Conservation (phyloP, 441 rosid species). For the Euphorbia celastroides region DNA sequence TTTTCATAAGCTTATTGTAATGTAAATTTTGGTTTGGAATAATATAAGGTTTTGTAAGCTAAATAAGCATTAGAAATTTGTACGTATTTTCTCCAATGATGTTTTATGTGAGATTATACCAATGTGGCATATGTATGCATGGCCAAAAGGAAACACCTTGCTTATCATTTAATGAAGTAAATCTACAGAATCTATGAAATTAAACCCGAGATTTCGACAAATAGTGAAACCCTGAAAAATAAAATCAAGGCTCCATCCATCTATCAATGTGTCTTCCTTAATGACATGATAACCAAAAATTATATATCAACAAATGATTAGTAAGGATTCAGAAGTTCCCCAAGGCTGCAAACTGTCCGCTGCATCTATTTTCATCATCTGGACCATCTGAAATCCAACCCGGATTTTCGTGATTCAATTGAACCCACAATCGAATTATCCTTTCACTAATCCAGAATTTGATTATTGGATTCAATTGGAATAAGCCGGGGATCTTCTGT, state of each 20-base stretch:
- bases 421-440: conserved; percentile 17
- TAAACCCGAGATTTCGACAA: conserved; percentile 45
- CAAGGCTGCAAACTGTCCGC: conserved; percentile 19
- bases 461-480: conserved; percentile 17
- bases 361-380: conserved; percentile 21
- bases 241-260: conserved; percentile 5
- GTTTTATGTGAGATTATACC: no score
- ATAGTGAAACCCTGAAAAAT: conserved; percentile 45
- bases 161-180: conserved; percentile 11
- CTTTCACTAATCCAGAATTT: conserved; percentile 6
- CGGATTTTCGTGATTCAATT: conserved; percentile 20
- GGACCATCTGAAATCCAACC: conserved; percentile 11
- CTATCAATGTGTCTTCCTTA: conserved; percentile 22
- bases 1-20: conserved; percentile 7
- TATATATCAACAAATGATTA: conserved; percentile 20
- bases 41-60: no score
- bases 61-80: no score
- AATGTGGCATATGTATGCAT: background rate
- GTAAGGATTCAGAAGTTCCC: conserved; percentile 12
- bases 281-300: conserved; percentile 24
- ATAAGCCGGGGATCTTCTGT: conserved; percentile 10
- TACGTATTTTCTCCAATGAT: no score
- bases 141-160: background rate
- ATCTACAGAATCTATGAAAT: conserved; percentile 24
- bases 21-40: no score